Evolutionary conservation across 2,329 filamentous ascomycete species (phyloP).

Genomic region (Penicillium sp.): DNA sequence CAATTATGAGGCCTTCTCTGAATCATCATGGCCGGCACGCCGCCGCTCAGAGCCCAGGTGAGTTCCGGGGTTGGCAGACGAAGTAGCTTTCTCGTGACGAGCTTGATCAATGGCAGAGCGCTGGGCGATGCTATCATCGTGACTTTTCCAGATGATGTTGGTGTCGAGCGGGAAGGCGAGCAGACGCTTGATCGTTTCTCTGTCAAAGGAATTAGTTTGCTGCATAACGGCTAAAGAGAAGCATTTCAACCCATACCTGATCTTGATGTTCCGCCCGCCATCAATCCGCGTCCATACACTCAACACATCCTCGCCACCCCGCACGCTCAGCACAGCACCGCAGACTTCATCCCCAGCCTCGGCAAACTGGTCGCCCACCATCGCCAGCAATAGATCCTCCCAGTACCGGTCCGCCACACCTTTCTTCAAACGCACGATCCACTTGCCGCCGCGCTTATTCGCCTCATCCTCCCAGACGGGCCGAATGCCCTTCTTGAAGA

Average conservation of each 20-base stretch:
- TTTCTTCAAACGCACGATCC: constrained; percentile 96
- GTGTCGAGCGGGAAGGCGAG: constrained; percentile 85
- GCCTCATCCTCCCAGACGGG: constrained; percentile 99
- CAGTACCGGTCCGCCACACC: constrained; percentile 95
- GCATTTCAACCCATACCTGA: constrained; percentile 66
- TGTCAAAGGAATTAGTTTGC: constrained; percentile 40
- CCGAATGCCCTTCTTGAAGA: constrained; percentile 94
- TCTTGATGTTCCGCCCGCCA: constrained; percentile 91
- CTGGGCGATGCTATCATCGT: constrained; percentile 94
- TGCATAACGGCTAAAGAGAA: constrained; percentile 1
- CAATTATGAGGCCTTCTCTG: constrained; percentile 41
- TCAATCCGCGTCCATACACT: constrained; percentile 97
- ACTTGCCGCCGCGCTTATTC: constrained; percentile 95
- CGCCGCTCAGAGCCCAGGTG: constrained; percentile 43
- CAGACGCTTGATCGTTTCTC: constrained; percentile 90
- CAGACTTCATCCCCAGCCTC: constrained; percentile 94
- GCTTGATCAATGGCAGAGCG: constrained; percentile 87
- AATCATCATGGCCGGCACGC: constrained; percentile 46
- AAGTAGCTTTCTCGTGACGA: constrained; percentile 72
- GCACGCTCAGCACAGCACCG: constrained; percentile 88
- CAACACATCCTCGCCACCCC: constrained; percentile 94
- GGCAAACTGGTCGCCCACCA: constrained; percentile 90
- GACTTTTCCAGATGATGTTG: constrained; percentile 90
- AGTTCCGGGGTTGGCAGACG: constrained; percentile 32
- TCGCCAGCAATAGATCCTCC: constrained; percentile 88